Base-by-base conservation (phyloP, 192 early-diverging fungal species). In the Coemansia sp. region DNA sequence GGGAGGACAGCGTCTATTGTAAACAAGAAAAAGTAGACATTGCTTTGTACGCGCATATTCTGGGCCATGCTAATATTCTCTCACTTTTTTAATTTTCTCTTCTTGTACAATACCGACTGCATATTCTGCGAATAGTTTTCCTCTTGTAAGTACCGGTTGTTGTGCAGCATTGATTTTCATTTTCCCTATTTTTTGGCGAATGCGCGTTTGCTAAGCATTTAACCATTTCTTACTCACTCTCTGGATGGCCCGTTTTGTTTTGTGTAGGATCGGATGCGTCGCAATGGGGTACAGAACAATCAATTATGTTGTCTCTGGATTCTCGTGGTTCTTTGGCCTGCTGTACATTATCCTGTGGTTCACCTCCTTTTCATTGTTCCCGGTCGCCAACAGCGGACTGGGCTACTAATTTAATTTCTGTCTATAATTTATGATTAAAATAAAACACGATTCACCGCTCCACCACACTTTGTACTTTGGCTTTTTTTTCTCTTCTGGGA, bases 291-390 rank as follows among this genome's bases (percentile, higher is more conserved):
- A 31, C 67, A 69, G 72, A 10, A 69, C 71, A 33, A 51, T 75
- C 52, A 75, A 67, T 55, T 75, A 80, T 48, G 77, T 75, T 38
- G 60, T 69, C 14, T 54, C 68, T 1, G 78, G 78, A 11, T 66
- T 80, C 30, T 60, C 77, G 20, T 80, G 77, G 77, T 45, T 61
- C 42, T 72, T 80, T 45, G 77, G 77, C 12, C 48, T 80, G 8
- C 55, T 75, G 54, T 80, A 80, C 33, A 75, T 80, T 56, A 58
- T 72, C n/a, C 48, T 80, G 10, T 80, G 69, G 69, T 80, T 75
- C 45, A 72, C 77, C n/a, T 71, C 77, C 50, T 72, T 75, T 40
- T 65, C 64, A 17, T 67, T 80, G 66, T 80, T 68, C 60, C 77
- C 72, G 0, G 68, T 80, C 8, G 71, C 22, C 22, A 63, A 30